These are phyloP conservation scores for Ceratocystis ficicola DNA, from an alignment of 2,329 filamentous ascomycete species.

Conservation along the genomic window DNA sequence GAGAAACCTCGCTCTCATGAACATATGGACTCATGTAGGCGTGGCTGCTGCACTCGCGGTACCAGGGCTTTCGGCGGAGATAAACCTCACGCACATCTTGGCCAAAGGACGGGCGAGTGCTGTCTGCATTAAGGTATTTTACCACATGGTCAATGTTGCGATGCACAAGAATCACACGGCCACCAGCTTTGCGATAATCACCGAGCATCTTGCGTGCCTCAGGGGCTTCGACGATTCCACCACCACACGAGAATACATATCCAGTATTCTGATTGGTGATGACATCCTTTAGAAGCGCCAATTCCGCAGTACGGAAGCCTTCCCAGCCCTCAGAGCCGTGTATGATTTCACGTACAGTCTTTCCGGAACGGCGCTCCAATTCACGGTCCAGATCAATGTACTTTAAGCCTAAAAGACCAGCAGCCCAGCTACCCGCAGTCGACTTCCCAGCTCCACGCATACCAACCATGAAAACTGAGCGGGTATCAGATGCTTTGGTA, in stretches of 20 bases:
- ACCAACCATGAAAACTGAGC: constrained; percentile 84
- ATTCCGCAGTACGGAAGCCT: constrained; percentile 69
- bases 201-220: constrained; percentile 65
- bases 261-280: constrained; percentile 63
- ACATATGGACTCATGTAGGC: constrained; percentile 68
- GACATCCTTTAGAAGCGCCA: constrained; percentile 58
- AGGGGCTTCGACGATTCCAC: constrained; percentile 78
- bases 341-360: constrained; percentile 78
- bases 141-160: constrained; percentile 80
- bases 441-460: constrained; percentile 98
- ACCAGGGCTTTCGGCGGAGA: constrained; percentile 77
- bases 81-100: constrained; percentile 90
- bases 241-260: constrained; percentile 84
- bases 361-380: constrained; percentile 60
- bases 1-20: constrained; percentile 14
- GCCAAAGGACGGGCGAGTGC: constrained; percentile 81
- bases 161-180: constrained; percentile 76
- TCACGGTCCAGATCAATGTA: constrained; percentile 82
- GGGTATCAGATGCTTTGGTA: constrained; percentile 26
- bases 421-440: constrained; percentile 78
- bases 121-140: constrained; percentile 76
- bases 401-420: constrained; percentile 58
- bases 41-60: constrained; percentile 83
- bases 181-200: constrained; percentile 61
- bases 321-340: constrained; percentile 64